Conservation (phyloP, 148 eudicot species). For the Tetragonia tetragonoides region DNA sequence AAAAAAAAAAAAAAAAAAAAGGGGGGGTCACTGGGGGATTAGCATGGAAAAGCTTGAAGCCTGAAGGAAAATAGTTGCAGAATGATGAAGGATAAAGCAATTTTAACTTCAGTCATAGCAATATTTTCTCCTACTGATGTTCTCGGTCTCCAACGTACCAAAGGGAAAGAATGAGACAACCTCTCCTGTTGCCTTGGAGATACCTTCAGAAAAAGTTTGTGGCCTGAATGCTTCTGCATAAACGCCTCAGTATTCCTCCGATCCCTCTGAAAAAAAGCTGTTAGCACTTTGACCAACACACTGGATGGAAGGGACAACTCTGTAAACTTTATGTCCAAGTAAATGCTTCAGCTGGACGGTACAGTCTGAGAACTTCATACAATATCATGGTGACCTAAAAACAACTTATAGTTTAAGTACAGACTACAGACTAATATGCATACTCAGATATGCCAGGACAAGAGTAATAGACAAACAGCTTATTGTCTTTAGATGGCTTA, state of each 20-base stretch:
- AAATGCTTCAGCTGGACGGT: not conserved
- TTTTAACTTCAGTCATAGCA: slow-evolving; percentile 30
- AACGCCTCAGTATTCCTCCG: slow-evolving; percentile 23
- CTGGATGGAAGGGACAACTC: slow-evolving; percentile 17
- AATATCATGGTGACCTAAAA: not conserved
- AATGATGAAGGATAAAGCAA: not conserved
- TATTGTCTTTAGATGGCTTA: no score
- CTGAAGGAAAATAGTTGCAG: not conserved
- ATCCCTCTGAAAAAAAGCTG: not conserved
- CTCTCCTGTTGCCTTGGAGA: slow-evolving; percentile 1
- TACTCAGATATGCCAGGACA: no score
- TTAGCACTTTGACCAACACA: not conserved
- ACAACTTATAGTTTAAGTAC: not conserved
- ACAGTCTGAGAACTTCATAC: slow-evolving; percentile 5
- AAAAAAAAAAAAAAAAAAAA: no score
- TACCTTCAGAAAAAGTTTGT: slow-evolving; percentile 19
- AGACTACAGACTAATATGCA: no score
- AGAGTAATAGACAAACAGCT: no score
- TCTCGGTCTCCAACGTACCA: slow-evolving; percentile 28
- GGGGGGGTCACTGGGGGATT: not conserved
- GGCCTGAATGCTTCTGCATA: slow-evolving; percentile 32
- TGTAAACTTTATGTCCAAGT: slow-evolving; percentile 20
- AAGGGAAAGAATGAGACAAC: slow-evolving; percentile 7
- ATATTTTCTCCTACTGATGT: slow-evolving; percentile 29
- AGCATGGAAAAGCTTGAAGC: not conserved